These are phyloP conservation scores for Leccinum fibrillosum DNA, from an alignment of 768 basidiomycete genomes.

Conservation along the genomic window DNA sequence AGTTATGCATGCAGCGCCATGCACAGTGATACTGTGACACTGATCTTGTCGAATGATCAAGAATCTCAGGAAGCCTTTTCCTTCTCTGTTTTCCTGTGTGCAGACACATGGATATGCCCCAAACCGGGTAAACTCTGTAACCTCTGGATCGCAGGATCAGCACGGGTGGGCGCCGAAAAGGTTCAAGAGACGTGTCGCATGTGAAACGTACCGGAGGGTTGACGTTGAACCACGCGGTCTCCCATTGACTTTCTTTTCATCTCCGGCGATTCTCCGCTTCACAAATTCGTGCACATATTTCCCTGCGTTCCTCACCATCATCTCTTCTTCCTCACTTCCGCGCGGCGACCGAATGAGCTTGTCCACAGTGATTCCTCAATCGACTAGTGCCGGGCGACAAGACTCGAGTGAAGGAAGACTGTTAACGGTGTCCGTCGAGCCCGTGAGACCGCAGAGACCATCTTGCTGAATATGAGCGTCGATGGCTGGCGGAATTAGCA, in stretches of 20 bases:
- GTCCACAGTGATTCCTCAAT: slow-evolving; percentile 69
- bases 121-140: slow-evolving; percentile 79
- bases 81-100: slow-evolving; percentile 44
- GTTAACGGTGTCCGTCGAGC: slow-evolving; percentile 49
- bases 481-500: slow-evolving; percentile 47
- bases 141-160: slow-evolving; percentile 42
- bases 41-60: slow-evolving; percentile 1
- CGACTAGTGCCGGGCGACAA: slow-evolving; percentile 59
- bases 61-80: slow-evolving; percentile 18
- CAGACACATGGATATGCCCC: slow-evolving; percentile 85
- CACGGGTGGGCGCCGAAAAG: neutral
- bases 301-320: slow-evolving; percentile 48
- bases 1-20: too few relatives aligned
- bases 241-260: too few relatives aligned
- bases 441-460: slow-evolving; percentile 83
- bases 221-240: too few relatives aligned
- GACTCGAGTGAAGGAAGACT: slow-evolving; percentile 56
- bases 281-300: slow-evolving; percentile 57
- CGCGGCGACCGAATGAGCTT: slow-evolving; percentile 51
- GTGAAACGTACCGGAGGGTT: too few relatives aligned
- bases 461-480: slow-evolving; percentile 62
- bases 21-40: neutral
- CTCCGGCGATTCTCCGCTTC: too few relatives aligned
- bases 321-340: slow-evolving; percentile 54
- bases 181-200: too few relatives aligned